Percentiles rank a stretch among this genome's conserved stretches.
phyloP scores from a whole-genome alignment of 2,329 filamentous ascomycete genomes.

The Chlorencoelia australis region DNA sequence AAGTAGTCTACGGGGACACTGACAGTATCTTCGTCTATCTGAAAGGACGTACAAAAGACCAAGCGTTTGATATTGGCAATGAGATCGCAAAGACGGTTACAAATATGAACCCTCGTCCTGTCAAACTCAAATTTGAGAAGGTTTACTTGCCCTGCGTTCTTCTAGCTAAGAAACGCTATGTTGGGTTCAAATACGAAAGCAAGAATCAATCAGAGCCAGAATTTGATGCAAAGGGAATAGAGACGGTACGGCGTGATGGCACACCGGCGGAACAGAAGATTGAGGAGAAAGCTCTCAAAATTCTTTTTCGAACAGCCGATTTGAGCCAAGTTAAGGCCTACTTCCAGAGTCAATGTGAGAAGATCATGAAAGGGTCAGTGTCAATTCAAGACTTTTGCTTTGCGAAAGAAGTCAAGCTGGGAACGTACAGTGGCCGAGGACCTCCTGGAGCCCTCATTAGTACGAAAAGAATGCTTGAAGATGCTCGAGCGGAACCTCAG shows the following conservation, averaged over 20 bases:
- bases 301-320: conserved; percentile 84
- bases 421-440: conserved; percentile 75
- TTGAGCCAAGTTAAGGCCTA: conserved; percentile 81
- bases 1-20: conserved; percentile 96
- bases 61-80: conserved; percentile 86
- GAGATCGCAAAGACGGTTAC: conserved; percentile 87
- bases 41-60: conserved; percentile 72
- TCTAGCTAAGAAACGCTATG: conserved; percentile 94
- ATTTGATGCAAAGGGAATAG: conserved; percentile 97
- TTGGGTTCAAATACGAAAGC: conserved; percentile 92
- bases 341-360: conserved; percentile 81
- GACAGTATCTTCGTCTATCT: conserved; percentile 90
- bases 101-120: conserved; percentile 75
- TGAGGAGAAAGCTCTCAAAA: conserved; percentile 79
- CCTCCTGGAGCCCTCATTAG: conserved; percentile 81
- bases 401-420: conserved; percentile 81
- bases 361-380: conserved; percentile 82
- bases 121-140: conserved; percentile 98
- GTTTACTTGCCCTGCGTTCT: conserved; percentile 94
- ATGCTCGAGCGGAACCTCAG: conserved; percentile 80
- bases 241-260: conserved; percentile 90
- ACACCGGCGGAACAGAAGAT: conserved; percentile 95
- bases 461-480: conserved; percentile 74
- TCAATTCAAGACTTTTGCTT: conserved; percentile 96
- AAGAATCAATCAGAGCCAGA: conserved; percentile 67